A percentile compares a stretch with the other conserved stretches of the same genome.
These are phyloP conservation scores for Tilletia indica DNA, from an alignment of 1,284 basidiomycete species.

Conservation along the genomic window DNA sequence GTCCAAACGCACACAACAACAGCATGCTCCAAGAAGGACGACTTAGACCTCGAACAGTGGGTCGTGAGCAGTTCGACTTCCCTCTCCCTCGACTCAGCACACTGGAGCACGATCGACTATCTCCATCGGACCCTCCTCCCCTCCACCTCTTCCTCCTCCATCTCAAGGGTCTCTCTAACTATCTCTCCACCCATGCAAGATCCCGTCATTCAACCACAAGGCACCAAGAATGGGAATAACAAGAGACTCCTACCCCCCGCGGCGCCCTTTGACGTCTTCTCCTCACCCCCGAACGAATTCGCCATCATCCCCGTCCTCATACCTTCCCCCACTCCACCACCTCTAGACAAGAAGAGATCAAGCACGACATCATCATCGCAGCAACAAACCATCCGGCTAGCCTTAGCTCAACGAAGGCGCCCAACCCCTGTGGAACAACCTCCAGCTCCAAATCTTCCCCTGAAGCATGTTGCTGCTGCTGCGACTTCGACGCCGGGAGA, in stretches of 20 bases:
- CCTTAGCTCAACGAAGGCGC: not conserved
- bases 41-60: not conserved
- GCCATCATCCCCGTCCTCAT: constrained; percentile 8
- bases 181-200: constrained; percentile 6
- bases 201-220: not conserved
- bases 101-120: constrained; percentile 17
- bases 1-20: not conserved
- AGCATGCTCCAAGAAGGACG: not conserved
- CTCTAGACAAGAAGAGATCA: too few relatives aligned
- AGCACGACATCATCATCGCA: too few relatives aligned
- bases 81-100: constrained; percentile 13
- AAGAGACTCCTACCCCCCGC: not conserved
- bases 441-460: too few relatives aligned
- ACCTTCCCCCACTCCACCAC: not conserved
- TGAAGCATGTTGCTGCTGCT: not conserved
- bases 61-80: constrained; percentile 4
- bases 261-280: not conserved
- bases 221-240: not conserved
- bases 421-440: not conserved
- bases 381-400: not conserved
- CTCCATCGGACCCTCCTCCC: not conserved
- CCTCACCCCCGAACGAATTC: constrained; percentile 2
- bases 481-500: not conserved
- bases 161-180: not conserved
- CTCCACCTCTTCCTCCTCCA: not conserved